phyloP scores from a whole-genome alignment of 148 eudicot genomes.

The Rhododendron ferrugineum region DNA sequence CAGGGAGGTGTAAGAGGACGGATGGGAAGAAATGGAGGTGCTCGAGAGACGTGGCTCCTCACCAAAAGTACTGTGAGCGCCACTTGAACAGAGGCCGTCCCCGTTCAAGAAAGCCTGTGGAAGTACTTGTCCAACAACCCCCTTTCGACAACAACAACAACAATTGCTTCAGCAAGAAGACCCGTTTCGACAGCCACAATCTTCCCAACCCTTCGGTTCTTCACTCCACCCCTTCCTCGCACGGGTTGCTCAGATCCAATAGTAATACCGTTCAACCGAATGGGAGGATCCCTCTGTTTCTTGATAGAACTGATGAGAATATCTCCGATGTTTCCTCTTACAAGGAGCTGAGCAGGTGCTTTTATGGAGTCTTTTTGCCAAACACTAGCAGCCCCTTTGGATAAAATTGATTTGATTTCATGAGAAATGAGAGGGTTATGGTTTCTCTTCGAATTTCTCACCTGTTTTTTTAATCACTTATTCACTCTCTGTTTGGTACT shows the following conservation, averaged over 20 bases:
- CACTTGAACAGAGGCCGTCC: constrained; percentile 84
- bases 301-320: background rate
- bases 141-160: background rate
- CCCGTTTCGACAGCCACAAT: background rate
- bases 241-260: constrained; percentile 7
- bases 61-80: constrained; percentile 82
- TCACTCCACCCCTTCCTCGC: background rate
- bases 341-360: background rate
- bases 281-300: constrained; percentile 1
- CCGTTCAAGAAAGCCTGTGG: constrained; percentile 99
- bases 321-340: background rate
- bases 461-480: too few species aligned
- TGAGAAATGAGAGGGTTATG: background rate
- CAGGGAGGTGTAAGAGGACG: constrained; percentile 79
- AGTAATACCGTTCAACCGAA: background rate
- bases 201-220: background rate
- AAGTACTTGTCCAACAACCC: constrained; percentile 24
- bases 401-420: background rate
- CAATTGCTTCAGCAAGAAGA: background rate
- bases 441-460: background rate
- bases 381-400: background rate
- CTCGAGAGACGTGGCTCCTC: constrained; percentile 74
- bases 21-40: constrained; percentile 97
- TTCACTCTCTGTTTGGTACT: background rate
- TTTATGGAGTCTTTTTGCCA: background rate